phyloP scores from a whole-genome alignment of 225 moss, liverwort and hornwort species.

The Ulota crispa region DNA sequence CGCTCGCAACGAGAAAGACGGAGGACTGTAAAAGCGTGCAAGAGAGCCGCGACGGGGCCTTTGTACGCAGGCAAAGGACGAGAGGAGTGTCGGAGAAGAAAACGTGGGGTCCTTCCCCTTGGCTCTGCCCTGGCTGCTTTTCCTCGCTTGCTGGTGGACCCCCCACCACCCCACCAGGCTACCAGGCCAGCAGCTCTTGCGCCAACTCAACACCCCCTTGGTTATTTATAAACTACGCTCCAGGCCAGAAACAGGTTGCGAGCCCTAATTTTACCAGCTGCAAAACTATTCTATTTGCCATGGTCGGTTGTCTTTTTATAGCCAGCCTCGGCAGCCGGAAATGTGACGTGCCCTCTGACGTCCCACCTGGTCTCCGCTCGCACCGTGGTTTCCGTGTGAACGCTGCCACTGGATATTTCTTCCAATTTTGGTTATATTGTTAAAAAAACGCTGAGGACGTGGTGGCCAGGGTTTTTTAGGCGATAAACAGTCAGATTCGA shows the following conservation, averaged over 20 bases:
- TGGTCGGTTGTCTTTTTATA: constrained; percentile 41
- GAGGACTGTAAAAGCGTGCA: constrained; percentile 26
- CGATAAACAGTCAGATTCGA: no score
- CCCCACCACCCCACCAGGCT: not conserved
- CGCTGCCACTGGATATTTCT: not conserved
- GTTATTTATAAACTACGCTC: constrained; percentile 39
- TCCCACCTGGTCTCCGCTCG: not conserved
- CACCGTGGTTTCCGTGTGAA: not conserved
- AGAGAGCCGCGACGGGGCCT: constrained; percentile 15
- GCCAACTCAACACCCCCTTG: constrained; percentile 24
- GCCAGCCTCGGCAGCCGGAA: not conserved
- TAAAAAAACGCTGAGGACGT: constrained; percentile 22
- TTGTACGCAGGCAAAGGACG: constrained; percentile 15
- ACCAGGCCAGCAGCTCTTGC: constrained; percentile 10
- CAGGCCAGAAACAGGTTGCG: constrained; percentile 29
- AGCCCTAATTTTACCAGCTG: constrained; percentile 9
- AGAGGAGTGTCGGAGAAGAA: constrained; percentile 57
- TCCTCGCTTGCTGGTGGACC: constrained; percentile 13
- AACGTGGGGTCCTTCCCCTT: constrained; percentile 35
- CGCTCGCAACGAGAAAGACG: not conserved
- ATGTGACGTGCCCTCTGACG: constrained; percentile 36
- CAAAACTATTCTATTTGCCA: constrained; percentile 2
- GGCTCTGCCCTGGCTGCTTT: constrained; percentile 8
- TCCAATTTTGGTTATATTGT: not conserved
- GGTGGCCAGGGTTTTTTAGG: no score